These are phyloP conservation scores for Leptographium lundbergii DNA, from an alignment of 2,329 filamentous ascomycete species.

Conservation along the genomic window DNA sequence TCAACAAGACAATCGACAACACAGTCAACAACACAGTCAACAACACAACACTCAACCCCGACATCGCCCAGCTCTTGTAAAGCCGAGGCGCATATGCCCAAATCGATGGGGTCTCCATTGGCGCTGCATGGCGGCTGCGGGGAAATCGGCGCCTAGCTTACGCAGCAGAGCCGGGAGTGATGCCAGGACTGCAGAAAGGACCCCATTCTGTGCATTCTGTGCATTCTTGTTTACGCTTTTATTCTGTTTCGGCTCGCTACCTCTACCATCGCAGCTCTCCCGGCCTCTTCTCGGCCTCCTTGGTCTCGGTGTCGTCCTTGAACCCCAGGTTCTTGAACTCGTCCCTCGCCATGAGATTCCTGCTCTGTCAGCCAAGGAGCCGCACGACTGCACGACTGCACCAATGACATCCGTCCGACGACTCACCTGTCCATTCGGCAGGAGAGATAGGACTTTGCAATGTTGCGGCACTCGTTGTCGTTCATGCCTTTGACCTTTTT, in stretches of 20 bases:
- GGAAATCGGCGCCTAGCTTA: background rate
- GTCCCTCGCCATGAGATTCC: conserved; percentile 92
- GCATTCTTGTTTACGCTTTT: background rate
- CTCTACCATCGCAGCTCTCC: conserved; percentile 23
- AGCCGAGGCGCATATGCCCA: background rate
- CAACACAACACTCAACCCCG: too few species aligned
- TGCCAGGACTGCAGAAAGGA: too few species aligned
- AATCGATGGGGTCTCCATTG: too few species aligned
- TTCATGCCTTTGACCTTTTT: conserved; percentile 76
- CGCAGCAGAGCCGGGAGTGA: background rate
- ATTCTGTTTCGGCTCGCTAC: background rate
- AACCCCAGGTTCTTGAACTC: conserved; percentile 93
- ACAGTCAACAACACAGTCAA: too few species aligned
- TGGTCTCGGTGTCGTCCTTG: conserved; percentile 23
- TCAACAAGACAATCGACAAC: too few species aligned
- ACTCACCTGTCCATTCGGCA: conserved; percentile 90
- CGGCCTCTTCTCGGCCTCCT: conserved; percentile 16
- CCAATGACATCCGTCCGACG: background rate
- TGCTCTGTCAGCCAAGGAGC: conserved; percentile 23
- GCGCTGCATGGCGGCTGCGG: background rate
- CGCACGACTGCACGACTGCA: background rate
- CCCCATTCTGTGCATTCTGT: background rate
- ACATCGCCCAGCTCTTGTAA: background rate
- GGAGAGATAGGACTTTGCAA: conserved; percentile 78
- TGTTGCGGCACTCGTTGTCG: conserved; percentile 67